phyloP scores from a whole-genome alignment of 2,329 filamentous ascomycete species.

The Phialophora tarda region DNA sequence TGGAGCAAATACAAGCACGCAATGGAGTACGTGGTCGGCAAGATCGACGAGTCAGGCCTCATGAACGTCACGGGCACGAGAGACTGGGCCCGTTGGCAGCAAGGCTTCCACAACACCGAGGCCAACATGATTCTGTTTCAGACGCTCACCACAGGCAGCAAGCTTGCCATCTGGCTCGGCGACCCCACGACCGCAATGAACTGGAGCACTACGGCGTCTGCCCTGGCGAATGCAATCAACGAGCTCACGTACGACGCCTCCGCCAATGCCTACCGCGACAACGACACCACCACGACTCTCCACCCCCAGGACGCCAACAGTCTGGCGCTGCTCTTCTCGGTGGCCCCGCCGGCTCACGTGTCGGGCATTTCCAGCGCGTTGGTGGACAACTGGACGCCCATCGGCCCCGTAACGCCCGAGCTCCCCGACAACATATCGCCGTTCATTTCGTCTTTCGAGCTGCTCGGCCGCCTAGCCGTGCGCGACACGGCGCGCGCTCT shows the following conservation, averaged over 20 bases:
- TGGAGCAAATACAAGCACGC: constrained; percentile 58
- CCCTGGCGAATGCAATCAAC: constrained; percentile 54
- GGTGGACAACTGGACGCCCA: constrained; percentile 60
- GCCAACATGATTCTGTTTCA: constrained; percentile 62
- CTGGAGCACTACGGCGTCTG: neutral
- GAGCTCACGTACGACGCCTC: constrained; percentile 56
- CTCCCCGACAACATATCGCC: constrained; percentile 62
- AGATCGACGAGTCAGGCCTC: constrained; percentile 52
- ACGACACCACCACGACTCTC: constrained; percentile 57
- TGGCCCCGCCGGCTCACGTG: constrained; percentile 41
- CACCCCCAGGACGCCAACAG: constrained; percentile 67
- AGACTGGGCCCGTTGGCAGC: constrained; percentile 60
- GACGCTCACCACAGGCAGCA: constrained; percentile 59
- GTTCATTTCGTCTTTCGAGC: constrained; percentile 66
- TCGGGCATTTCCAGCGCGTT: constrained; percentile 53
- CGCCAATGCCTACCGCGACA: constrained; percentile 61
- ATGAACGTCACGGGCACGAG: constrained; percentile 57
- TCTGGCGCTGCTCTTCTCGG: constrained; percentile 58
- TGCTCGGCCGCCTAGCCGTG: constrained; percentile 61
- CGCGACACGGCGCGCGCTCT: constrained; percentile 56
- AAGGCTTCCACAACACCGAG: constrained; percentile 58
- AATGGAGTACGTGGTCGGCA: constrained; percentile 54
- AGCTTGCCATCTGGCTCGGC: constrained; percentile 57
- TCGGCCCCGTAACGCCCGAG: constrained; percentile 63
- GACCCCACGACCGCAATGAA: constrained; percentile 38